Evolutionary conservation across 768 basidiomycete genomes (phyloP).

Genomic region (Hygrophorus russula): DNA sequence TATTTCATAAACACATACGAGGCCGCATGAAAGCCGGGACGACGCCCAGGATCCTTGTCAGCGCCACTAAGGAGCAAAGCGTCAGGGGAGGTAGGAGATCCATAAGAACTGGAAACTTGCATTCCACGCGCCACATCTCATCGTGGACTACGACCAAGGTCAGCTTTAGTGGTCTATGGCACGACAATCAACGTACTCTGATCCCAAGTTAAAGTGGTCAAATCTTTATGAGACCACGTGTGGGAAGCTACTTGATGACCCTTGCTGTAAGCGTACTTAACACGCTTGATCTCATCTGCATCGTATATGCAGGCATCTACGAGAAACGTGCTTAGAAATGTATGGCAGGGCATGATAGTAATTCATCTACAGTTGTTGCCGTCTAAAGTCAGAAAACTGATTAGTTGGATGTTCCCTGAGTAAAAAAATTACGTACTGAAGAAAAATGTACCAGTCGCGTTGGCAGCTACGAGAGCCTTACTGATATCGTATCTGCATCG

Average conservation of each 20-base stretch:
- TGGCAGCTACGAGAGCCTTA: slow-evolving; percentile 10
- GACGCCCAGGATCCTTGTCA: slow-evolving; percentile 21
- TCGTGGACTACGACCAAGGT: slow-evolving; percentile 8
- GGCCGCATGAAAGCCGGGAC: slow-evolving; percentile 25
- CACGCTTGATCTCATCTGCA: too few species aligned
- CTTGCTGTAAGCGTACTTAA: slow-evolving; percentile 11
- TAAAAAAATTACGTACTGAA: slow-evolving; percentile 10
- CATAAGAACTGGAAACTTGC: too few species aligned
- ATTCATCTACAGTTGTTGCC: too few species aligned
- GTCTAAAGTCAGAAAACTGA: too few species aligned
- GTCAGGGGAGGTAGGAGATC: too few species aligned
- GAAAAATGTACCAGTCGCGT: slow-evolving; percentile 24
- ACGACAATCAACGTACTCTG: slow-evolving; percentile 2
- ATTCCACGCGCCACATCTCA: slow-evolving; percentile 14
- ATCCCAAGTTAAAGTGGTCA: slow-evolving; percentile 14
- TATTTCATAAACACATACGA: slow-evolving; percentile 4
- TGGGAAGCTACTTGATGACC: slow-evolving; percentile 24
- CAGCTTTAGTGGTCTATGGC: too few species aligned
- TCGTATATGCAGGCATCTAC: too few species aligned
- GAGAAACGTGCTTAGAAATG: slow-evolving; percentile 3
- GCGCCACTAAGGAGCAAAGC: slow-evolving; percentile 8
- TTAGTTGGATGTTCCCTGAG: neutral
- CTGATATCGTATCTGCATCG: slow-evolving; percentile 10
- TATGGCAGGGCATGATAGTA: too few species aligned
- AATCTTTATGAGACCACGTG: slow-evolving; percentile 20